Conservation (phyloP, 768 basidiomycete species). For the Xerocomellus amylosporus region DNA sequence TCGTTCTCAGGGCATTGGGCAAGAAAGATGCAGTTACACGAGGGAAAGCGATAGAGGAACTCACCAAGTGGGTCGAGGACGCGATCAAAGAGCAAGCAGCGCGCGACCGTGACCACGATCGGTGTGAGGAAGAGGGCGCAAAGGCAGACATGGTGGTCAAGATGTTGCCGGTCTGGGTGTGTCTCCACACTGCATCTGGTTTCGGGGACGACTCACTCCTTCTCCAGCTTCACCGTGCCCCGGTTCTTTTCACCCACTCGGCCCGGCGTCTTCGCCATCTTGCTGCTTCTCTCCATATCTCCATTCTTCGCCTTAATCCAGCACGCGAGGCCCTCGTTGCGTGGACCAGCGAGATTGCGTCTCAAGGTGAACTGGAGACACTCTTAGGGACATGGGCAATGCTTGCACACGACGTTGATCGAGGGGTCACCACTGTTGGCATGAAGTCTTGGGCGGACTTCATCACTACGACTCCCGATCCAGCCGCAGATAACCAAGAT, state of each 20-base stretch:
- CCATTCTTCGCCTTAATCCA: constrained; percentile 56
- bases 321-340: constrained; percentile 48
- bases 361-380: constrained; percentile 49
- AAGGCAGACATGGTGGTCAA: constrained; percentile 40
- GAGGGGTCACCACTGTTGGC: constrained; percentile 51
- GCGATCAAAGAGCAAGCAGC: constrained; percentile 44
- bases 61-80: constrained; percentile 64
- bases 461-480: constrained; percentile 12
- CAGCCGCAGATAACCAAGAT: constrained; percentile 4
- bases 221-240: constrained; percentile 78
- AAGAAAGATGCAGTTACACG: constrained; percentile 92
- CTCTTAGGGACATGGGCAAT: constrained; percentile 74
- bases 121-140: constrained; percentile 8
- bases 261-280: constrained; percentile 70
- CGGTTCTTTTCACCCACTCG: constrained; percentile 75
- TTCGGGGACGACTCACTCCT: constrained; percentile 2
- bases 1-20: constrained; percentile 73
- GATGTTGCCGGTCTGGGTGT: constrained; percentile 89
- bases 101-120: constrained; percentile 22
- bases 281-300: constrained; percentile 58
- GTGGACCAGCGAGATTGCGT: constrained; percentile 48
- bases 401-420: constrained; percentile 68
- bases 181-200: constrained; percentile 26
- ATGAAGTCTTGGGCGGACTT: constrained; percentile 52
- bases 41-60: constrained; percentile 79